Base-by-base conservation (phyloP, 306 rosid genomes). In the Inga leiocalycina region DNA sequence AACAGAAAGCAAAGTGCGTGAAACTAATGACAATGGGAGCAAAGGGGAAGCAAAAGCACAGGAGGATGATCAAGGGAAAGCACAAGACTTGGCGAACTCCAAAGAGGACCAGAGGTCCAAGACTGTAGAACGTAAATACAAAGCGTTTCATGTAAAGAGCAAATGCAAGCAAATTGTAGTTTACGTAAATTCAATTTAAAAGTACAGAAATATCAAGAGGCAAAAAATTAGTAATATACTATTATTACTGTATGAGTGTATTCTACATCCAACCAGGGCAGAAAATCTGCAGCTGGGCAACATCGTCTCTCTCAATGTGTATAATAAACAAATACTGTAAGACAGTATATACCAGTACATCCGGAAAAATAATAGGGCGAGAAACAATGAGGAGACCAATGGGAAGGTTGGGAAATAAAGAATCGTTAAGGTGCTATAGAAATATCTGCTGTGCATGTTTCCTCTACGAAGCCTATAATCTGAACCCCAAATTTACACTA, bases 401-500 rank as follows among this genome's bases (percentile, higher is more conserved):
- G 7, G 76, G 27, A 56, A 54, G 51, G 44, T 44, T 48, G 24
- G 51, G 22, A 30, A 12, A 30, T 24, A 67, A 48, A 78, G 82
- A 84, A 87, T 86, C 80, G 81, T 54, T 82, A 89, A 81, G 59
- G 84, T 71, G 84, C 83, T 80, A 22, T 57, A 83, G 83, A 82
- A 66, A 87, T 85, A 88, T 81, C 81, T 79, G 79, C 90, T 87
- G 66, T 81, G 83, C 79, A 75, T 78, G 71, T 76, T 87, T 78
- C 79, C 89, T 88, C 87, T 65, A 43, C 85, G 82, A 92, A 81
- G 74, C 75, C 91, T 91, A 78, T 43, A 70, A 75, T 89, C 95
- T 92, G 88, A 84, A 84, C 89, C 90, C 76, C 90, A 80, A 92
- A 92, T 91, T 81, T 91, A 91, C 98, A 89, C 17, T 82, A 72